Conservation (phyloP, 108 stramenopile species). For the Cyclotella choctawhatcheeana region DNA sequence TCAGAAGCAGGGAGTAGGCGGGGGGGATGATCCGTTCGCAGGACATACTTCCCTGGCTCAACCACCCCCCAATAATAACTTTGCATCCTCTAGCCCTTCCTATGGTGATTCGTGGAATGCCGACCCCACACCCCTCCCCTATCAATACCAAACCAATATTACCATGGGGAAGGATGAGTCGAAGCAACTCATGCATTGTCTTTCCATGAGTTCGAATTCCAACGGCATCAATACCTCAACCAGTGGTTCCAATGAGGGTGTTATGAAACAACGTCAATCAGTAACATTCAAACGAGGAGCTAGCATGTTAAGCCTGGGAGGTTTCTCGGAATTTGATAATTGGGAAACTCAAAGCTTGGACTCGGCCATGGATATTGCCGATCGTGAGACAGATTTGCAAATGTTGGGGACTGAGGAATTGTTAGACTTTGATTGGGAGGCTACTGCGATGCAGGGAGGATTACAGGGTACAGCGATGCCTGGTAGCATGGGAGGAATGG, state of each 20-base stretch:
- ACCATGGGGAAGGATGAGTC: constrained; percentile 13
- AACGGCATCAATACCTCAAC: not conserved
- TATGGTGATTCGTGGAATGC: constrained; percentile 40
- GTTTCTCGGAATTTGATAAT: constrained; percentile 35
- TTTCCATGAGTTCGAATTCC: not conserved
- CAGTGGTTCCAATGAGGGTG: not conserved
- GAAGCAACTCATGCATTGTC: not conserved
- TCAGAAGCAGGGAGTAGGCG: not conserved
- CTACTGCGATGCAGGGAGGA: too few relatives aligned
- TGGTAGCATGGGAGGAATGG: not conserved
- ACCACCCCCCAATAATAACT: not conserved
- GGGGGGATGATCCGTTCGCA: not conserved
- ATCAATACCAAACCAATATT: constrained; percentile 1
- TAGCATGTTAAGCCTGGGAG: constrained; percentile 25
- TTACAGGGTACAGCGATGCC: too few relatives aligned
- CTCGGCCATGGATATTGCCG: constrained; percentile 46
- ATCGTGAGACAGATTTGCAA: constrained; percentile 42
- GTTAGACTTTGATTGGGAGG: constrained; percentile 13
- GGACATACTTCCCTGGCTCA: not conserved
- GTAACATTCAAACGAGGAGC: constrained; percentile 16
- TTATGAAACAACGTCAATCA: not conserved
- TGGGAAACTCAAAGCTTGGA: constrained; percentile 43
- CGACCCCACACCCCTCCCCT: constrained; percentile 30
- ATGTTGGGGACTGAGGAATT: constrained; percentile 32
- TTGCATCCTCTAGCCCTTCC: not conserved